These are phyloP conservation scores for Annulohypoxylon truncatum DNA, from an alignment of 2,329 filamentous ascomycete genomes.

Conservation along the genomic window DNA sequence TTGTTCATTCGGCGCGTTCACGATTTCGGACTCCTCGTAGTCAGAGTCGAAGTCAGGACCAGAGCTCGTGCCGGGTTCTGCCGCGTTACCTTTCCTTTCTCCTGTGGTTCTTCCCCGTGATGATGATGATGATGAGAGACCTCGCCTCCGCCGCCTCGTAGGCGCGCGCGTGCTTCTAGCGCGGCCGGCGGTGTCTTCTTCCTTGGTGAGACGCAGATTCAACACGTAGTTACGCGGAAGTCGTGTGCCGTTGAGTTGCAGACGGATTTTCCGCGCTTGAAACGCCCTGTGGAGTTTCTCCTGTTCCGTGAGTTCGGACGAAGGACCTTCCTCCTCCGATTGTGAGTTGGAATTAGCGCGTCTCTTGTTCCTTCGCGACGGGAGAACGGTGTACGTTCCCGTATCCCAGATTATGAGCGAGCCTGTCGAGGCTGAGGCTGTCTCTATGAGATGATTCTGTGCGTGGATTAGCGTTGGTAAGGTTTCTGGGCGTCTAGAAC, in stretches of 20 bases:
- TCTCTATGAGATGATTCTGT: constrained; percentile 71
- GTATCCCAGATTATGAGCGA: constrained; percentile 73
- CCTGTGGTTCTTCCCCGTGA: constrained; percentile 4
- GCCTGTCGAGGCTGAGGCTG: constrained; percentile 64
- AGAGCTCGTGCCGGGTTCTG: constrained; percentile 23
- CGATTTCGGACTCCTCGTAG: constrained; percentile 36
- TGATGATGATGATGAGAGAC: constrained; percentile 39
- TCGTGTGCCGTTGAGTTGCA: constrained; percentile 65
- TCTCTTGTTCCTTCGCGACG: constrained; percentile 52
- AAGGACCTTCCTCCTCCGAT: constrained; percentile 46
- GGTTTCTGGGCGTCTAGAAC: not conserved
- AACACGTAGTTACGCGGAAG: constrained; percentile 66
- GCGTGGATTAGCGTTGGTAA: not conserved
- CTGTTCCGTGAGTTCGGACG: constrained; percentile 52
- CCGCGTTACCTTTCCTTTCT: constrained; percentile 24
- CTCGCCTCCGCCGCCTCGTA: constrained; percentile 44
- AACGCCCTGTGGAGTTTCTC: constrained; percentile 65
- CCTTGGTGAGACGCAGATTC: constrained; percentile 62
- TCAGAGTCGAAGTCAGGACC: constrained; percentile 27
- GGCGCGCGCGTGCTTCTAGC: constrained; percentile 44
- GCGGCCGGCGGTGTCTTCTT: constrained; percentile 54
- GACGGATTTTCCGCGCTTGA: constrained; percentile 65
- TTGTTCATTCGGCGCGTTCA: constrained; percentile 35
- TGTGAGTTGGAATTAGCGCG: constrained; percentile 49
- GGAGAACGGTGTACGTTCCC: constrained; percentile 67